These are phyloP conservation scores for Setaria italica DNA, from an alignment of 202 grass and related monocot species.

Conservation along the genomic window DNA sequence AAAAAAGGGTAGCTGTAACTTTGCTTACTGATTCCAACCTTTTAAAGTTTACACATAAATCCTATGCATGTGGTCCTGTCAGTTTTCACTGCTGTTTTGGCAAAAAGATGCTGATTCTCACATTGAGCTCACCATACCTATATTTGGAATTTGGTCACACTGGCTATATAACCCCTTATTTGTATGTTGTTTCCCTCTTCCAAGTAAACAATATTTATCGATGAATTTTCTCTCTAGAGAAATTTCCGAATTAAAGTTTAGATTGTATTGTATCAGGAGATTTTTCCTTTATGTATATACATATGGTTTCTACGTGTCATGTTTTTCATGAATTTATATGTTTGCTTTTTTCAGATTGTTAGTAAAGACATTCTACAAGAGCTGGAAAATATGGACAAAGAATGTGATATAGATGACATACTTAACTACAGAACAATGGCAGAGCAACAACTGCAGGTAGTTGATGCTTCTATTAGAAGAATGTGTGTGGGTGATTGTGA, in stretches of 20 bases:
- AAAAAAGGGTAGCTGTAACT: neutral
- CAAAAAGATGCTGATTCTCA: neutral
- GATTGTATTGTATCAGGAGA: conserved; percentile 43
- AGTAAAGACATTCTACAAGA: conserved; percentile 80
- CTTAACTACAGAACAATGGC: conserved; percentile 89
- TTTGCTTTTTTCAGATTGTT: conserved; percentile 70
- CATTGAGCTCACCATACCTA: conserved; percentile 1
- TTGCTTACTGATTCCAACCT: conserved; percentile 5
- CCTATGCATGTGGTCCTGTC: conserved; percentile 12
- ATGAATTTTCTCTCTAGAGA: neutral
- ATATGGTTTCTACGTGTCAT: conserved; percentile 26
- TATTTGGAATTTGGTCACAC: conserved; percentile 23
- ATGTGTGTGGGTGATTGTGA: conserved; percentile 20
- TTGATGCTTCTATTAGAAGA: conserved; percentile 45
- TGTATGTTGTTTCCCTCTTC: conserved; percentile 16
- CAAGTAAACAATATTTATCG: conserved; percentile 21
- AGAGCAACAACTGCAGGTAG: conserved; percentile 88
- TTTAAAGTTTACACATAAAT: neutral
- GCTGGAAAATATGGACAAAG: conserved; percentile 90
- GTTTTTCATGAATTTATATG: conserved; percentile 40
- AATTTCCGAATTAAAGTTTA: conserved; percentile 4
- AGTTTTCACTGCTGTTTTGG: conserved; percentile 3
- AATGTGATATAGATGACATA: conserved; percentile 94
- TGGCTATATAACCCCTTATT: conserved; percentile 11
- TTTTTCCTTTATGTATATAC: conserved; percentile 18